Base-by-base conservation (phyloP, 371 early-diverging fungal species). In the Rhizomucor miehei region DNA sequence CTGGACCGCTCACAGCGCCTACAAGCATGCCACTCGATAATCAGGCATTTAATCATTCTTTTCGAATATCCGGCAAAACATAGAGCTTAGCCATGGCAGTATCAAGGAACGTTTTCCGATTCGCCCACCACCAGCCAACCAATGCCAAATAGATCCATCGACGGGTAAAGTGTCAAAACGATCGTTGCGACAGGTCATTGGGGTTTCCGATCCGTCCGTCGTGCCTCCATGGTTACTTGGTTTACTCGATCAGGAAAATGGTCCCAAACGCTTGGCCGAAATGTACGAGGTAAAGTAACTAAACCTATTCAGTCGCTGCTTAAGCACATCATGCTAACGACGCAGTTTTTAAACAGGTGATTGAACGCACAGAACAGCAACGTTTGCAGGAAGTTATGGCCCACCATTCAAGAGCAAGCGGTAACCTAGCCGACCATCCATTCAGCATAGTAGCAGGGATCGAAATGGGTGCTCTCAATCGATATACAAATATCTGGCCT, bases 401-500 rank as follows among this genome's bases (percentile, higher is more conserved):
- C 51, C 83, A 73, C 40, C 84, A 71, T 59, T 69, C 73, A 19
- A 80, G 70, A 40, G 67, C 66, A 36, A 64, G 63, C 24, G 57
- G 54, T 40, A 66, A 60, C 44, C 64, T 70, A 12, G 58, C 67
- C 14, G 72, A 75, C 14, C 68, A 64, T 51, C 81, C 78, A 13
- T 75, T 77, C 50, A 84, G 85, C 60, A 84, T 87, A 44, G 76
- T 85, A 23, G 81, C 82, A 12, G 84, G 80, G 14, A 70, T 85
- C 39, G 88, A 87, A 65, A 81, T 81, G 66, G 87, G 85, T 10
- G 67, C 79, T 19, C 67, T 81, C 60, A 88, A 89, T 63, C 72
- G 92, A 23, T 94, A 93, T 68, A 78, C 75, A 48, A 89, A 92
- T 60, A 86, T 90, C 25, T 81, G 91, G 79, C 85, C 89, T 3